phyloP scores from a whole-genome alignment of 495 filamentous ascomycete genomes.

The Clavariopsis aquatica region DNA sequence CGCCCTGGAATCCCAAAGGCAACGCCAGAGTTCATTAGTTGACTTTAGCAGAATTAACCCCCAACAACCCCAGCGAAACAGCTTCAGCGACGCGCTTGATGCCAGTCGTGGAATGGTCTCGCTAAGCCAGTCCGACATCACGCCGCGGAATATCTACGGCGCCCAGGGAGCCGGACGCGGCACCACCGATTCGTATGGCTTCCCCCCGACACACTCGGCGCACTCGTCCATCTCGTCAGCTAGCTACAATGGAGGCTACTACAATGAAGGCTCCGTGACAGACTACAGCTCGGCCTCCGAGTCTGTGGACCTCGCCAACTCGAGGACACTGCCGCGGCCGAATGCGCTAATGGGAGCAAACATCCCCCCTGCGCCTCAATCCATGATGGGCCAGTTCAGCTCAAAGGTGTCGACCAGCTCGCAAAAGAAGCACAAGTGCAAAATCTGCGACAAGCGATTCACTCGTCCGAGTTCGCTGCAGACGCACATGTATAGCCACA shows the following conservation, averaged over 20 bases:
- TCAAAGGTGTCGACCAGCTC: slow-evolving; percentile 94
- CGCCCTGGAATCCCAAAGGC: slow-evolving; percentile 49
- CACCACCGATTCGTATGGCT: slow-evolving; percentile 89
- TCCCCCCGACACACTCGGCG: slow-evolving; percentile 87
- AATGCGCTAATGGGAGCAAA: slow-evolving; percentile 65
- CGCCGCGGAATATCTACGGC: slow-evolving; percentile 85
- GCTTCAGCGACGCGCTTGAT: slow-evolving; percentile 81
- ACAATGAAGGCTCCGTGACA: slow-evolving; percentile 83
- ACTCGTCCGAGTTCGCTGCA: slow-evolving; percentile 94
- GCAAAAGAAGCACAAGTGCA: slow-evolving; percentile 99
- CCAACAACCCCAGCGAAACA: slow-evolving; percentile 62
- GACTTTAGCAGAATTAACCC: slow-evolving; percentile 62
- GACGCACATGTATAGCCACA: slow-evolving; percentile 99
- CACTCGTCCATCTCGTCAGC: slow-evolving; percentile 91
- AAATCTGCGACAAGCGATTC: slow-evolving; percentile 98
- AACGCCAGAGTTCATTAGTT: slow-evolving; percentile 60
- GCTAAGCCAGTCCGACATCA: slow-evolving; percentile 81
- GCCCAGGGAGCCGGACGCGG: slow-evolving; percentile 60
- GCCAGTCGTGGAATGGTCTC: slow-evolving; percentile 89
- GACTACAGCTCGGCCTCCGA: slow-evolving; percentile 91
- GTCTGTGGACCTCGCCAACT: slow-evolving; percentile 76
- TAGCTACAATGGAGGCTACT: slow-evolving; percentile 64
- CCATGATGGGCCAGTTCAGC: slow-evolving; percentile 99
- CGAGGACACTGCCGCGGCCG: slow-evolving; percentile 80
- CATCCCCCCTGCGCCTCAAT: slow-evolving; percentile 81